Conservation (phyloP, 2,329 filamentous ascomycete species). For the Xenosphaeropsis pyriputrescens region DNA sequence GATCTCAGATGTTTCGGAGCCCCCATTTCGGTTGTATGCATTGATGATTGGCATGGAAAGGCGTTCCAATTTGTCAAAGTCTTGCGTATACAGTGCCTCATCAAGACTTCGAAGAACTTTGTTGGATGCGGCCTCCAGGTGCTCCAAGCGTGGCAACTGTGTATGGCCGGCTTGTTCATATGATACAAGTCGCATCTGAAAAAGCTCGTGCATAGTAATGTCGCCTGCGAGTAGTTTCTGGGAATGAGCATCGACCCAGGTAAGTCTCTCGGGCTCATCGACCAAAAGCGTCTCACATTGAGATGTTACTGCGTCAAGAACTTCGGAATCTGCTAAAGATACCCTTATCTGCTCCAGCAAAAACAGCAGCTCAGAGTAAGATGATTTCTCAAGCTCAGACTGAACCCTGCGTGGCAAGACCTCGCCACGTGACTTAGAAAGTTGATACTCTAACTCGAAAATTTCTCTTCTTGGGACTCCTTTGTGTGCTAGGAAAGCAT, state of each 20-base stretch:
- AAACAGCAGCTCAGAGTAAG: constrained; percentile 16
- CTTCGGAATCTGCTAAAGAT: constrained; percentile 9
- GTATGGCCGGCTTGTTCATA: not conserved
- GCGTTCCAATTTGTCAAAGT: not conserved
- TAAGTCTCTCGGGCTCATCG: constrained; percentile 11
- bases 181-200: not conserved
- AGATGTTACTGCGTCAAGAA: constrained; percentile 13
- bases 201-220: not conserved
- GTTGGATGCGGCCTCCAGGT: not conserved
- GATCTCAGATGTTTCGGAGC: not conserved
- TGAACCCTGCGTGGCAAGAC: constrained; percentile 1
- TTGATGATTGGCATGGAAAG: not conserved
- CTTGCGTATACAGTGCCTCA: not conserved
- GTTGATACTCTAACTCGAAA: constrained; percentile 17
- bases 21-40: not conserved
- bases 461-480: constrained; percentile 16
- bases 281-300: constrained; percentile 15
- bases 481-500: constrained; percentile 21
- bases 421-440: constrained; percentile 5
- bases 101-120: not conserved
- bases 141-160: not conserved
- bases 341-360: constrained; percentile 18
- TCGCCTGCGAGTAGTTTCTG: constrained; percentile 9
- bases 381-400: constrained; percentile 7
- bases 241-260: constrained; percentile 16